Percentiles rank a stretch among this genome's conserved stretches.
These are phyloP conservation scores for Candida montana DNA, from an alignment of 805 yeast genomes.

Conservation along the genomic window DNA sequence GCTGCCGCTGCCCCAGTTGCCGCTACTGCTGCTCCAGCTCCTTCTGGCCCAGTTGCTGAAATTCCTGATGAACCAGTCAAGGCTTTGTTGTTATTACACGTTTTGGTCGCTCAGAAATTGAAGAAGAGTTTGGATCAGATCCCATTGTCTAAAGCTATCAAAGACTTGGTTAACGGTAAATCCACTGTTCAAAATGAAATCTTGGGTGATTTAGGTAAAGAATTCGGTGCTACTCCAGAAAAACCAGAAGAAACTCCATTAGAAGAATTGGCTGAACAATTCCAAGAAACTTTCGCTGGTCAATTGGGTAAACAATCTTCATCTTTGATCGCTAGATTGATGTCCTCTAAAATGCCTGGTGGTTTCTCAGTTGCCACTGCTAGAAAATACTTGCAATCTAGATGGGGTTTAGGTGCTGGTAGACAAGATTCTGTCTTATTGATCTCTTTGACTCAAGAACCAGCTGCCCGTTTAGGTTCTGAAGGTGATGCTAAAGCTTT, in stretches of 20 bases:
- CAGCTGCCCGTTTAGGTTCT: constrained; percentile 77
- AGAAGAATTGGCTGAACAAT: constrained; percentile 89
- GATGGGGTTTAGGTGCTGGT: constrained; percentile 91
- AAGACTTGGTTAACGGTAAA: constrained; percentile 97
- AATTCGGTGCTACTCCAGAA: constrained; percentile 96
- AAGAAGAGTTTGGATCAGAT: constrained; percentile 85
- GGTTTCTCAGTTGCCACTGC: constrained; percentile 92
- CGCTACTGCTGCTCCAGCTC: constrained; percentile 54
- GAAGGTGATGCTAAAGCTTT: constrained; percentile 89
- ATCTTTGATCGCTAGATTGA: constrained; percentile 82
- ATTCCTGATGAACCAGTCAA: constrained; percentile 86
- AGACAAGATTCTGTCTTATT: constrained; percentile 91
- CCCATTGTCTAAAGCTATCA: constrained; percentile 87
- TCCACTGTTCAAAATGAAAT: constrained; percentile 98
- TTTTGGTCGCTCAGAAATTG: constrained; percentile 90
- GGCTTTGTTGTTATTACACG: constrained; percentile 78
- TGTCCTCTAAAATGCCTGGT: constrained; percentile 99
- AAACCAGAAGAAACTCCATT: constrained; percentile 98
- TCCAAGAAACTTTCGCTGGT: constrained; percentile 88
- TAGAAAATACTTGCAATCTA: constrained; percentile 84
- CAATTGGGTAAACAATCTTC: constrained; percentile 90
- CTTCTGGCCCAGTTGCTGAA: constrained; percentile 77
- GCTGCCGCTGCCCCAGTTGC: constrained; percentile 57
- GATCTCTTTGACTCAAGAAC: constrained; percentile 82
- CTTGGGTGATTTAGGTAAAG: constrained; percentile 97